Evolutionary conservation across 73 alveolate species (phyloP).

Genomic region (Uronychia binucleata): DNA sequence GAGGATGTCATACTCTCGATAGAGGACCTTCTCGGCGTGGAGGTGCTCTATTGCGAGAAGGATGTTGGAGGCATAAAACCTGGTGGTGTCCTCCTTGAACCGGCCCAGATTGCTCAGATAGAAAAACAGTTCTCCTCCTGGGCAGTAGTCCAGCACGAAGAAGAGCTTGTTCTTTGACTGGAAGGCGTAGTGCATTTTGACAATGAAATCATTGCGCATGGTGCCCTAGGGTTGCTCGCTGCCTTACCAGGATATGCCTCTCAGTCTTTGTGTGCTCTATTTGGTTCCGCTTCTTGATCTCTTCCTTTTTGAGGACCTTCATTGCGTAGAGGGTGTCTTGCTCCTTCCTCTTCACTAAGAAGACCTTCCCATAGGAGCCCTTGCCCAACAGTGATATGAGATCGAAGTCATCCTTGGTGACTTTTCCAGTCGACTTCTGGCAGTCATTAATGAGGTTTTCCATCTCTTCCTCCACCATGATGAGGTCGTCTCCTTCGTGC

Average conservation of each 20-base stretch:
- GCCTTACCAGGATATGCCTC: conserved; percentile 75
- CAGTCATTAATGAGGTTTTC: no score
- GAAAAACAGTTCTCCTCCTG: conserved; percentile 81
- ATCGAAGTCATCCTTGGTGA: no score
- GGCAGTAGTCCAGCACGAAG: conserved; percentile 68
- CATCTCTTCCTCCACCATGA: no score
- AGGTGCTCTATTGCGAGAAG: conserved; percentile 8
- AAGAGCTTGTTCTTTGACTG: conserved; percentile 62
- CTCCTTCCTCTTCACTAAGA: conserved; percentile 58
- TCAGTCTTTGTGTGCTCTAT: conserved; percentile 85
- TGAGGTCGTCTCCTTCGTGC: no score
- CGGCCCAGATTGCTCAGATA: conserved; percentile 38
- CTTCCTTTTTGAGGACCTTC: conserved; percentile 73
- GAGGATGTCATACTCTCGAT: conserved; percentile 36
- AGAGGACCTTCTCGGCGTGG: conserved; percentile 55
- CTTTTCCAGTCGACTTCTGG: no score
- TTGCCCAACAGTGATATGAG: conserved; percentile 67
- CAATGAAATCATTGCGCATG: conserved; percentile 92
- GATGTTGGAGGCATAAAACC: conserved; percentile 17
- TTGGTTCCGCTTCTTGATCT: conserved; percentile 56
- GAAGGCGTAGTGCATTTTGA: conserved; percentile 69
- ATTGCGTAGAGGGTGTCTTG: conserved; percentile 56
- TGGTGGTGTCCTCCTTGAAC: conserved; percentile 10
- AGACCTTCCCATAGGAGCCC: conserved; percentile 75
- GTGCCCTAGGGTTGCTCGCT: conserved; percentile 70